Conservation (phyloP, 2,329 filamentous ascomycete genomes). For the Ceratocystis variospora region DNA sequence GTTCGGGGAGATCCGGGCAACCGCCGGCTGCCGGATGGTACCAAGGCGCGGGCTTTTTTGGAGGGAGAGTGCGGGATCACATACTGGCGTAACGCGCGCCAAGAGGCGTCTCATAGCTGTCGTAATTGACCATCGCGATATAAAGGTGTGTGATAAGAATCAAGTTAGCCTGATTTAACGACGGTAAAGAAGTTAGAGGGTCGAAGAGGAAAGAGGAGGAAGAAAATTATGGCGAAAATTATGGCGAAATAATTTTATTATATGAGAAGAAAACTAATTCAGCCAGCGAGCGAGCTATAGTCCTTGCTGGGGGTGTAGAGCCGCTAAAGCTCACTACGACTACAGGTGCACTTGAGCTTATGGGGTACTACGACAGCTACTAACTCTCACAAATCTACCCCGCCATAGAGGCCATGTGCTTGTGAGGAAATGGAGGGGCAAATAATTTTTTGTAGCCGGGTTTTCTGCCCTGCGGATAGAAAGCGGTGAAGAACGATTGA, state of each 20-base stretch:
- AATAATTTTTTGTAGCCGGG: background rate
- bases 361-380: too few species aligned
- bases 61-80: background rate
- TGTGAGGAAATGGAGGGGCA: slow-evolving; percentile 1
- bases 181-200: background rate
- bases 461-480: background rate
- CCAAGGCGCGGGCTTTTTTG: background rate
- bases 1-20: slow-evolving; percentile 6
- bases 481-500: background rate
- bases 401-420: background rate
- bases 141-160: background rate
- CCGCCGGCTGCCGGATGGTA: slow-evolving; percentile 3
- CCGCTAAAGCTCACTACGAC: background rate
- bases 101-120: slow-evolving; percentile 49
- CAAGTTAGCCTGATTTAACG: background rate
- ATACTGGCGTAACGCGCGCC: slow-evolving; percentile 56
- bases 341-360: background rate
- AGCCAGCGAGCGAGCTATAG: background rate
- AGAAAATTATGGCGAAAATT: background rate
- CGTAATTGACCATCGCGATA: slow-evolving; percentile 22
- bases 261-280: background rate
- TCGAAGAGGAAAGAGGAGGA: background rate
- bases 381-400: background rate
- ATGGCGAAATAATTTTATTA: slow-evolving; percentile 2
- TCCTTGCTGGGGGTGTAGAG: background rate